Conservation (phyloP, 306 rosid genomes). For the Prunus dulcis region DNA sequence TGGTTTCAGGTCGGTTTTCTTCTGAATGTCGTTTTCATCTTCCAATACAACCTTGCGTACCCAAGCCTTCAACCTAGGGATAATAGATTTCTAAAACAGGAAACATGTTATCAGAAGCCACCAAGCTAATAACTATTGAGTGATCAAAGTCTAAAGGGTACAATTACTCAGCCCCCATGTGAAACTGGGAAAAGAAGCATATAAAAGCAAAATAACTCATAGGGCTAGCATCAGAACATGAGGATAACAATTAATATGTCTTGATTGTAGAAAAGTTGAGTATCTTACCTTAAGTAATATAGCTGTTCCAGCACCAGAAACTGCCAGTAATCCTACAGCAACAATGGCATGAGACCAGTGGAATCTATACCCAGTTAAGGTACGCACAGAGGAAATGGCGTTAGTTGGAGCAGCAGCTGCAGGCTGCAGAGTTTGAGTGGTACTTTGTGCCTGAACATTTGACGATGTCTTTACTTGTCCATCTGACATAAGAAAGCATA, state of each 20-base stretch:
- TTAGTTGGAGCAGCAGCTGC: conserved; percentile 42
- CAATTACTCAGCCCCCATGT: background rate
- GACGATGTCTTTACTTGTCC: conserved; percentile 48
- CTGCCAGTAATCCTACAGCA: conserved; percentile 72
- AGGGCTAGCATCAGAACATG: conserved; percentile 16
- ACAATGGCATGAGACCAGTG: conserved; percentile 84
- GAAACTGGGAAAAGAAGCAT: conserved; percentile 15
- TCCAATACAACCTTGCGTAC: conserved; percentile 75
- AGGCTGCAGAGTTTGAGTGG: conserved; percentile 52
- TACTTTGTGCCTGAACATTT: conserved; percentile 49
- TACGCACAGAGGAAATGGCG: conserved; percentile 38
- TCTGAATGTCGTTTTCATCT: conserved; percentile 43
- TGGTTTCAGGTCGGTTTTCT: conserved; percentile 51
- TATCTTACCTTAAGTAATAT: conserved; percentile 63
- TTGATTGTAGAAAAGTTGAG: conserved; percentile 11
- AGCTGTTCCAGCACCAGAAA: conserved; percentile 83
- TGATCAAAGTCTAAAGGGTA: conserved; percentile 11
- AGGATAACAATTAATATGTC: conserved; percentile 14
- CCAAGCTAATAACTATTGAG: conserved; percentile 13
- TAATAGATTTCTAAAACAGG: conserved; percentile 63
- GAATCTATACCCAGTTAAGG: conserved; percentile 46
- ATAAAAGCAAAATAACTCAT: conserved; percentile 17
- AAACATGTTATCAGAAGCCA: conserved; percentile 22
- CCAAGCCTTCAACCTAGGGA: conserved; percentile 93
- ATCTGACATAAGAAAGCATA: conserved; percentile 40